Evolutionary conservation across 2,329 filamentous ascomycete species (phyloP).

Genomic region (Corynespora cassiicola): DNA sequence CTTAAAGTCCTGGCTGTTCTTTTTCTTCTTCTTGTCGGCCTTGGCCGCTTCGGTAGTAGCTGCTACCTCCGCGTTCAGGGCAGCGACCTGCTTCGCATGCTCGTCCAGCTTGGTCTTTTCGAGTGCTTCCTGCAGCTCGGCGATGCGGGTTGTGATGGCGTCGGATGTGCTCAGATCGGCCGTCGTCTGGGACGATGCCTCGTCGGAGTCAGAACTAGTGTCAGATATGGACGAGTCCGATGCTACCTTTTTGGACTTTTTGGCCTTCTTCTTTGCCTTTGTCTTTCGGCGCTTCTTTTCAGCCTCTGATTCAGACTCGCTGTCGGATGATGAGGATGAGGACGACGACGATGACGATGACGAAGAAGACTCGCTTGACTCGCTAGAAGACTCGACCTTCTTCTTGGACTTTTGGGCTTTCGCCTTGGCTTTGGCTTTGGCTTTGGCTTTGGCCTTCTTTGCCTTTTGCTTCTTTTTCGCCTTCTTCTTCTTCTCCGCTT

Average conservation of each 20-base stretch:
- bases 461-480: slow-evolving; percentile 21
- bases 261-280: slow-evolving; percentile 10
- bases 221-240: slow-evolving; percentile 13
- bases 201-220: no score
- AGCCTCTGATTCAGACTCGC: slow-evolving; percentile 10
- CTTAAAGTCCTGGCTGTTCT: slow-evolving; percentile 66
- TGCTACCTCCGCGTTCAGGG: background rate
- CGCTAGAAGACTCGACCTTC: no score
- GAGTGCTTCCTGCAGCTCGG: no score
- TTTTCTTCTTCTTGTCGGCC: slow-evolving; percentile 23
- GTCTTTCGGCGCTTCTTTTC: slow-evolving; percentile 10
- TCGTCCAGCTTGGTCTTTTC: no score
- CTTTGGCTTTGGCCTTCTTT: slow-evolving; percentile 12
- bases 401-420: slow-evolving; percentile 9
- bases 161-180: no score
- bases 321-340: slow-evolving; percentile 7
- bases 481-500: slow-evolving; percentile 21
- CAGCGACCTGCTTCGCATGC: no score
- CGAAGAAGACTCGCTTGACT: slow-evolving; percentile 4
- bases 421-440: no score
- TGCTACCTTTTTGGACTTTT: slow-evolving; percentile 12
- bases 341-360: slow-evolving; percentile 11
- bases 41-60: background rate
- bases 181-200: no score
- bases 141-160: no score